Percentiles rank a stretch among this genome's conserved stretches.
phyloP scores from a whole-genome alignment of 1,284 basidiomycete species.

The Cutaneotrichosporon daszewskae region DNA sequence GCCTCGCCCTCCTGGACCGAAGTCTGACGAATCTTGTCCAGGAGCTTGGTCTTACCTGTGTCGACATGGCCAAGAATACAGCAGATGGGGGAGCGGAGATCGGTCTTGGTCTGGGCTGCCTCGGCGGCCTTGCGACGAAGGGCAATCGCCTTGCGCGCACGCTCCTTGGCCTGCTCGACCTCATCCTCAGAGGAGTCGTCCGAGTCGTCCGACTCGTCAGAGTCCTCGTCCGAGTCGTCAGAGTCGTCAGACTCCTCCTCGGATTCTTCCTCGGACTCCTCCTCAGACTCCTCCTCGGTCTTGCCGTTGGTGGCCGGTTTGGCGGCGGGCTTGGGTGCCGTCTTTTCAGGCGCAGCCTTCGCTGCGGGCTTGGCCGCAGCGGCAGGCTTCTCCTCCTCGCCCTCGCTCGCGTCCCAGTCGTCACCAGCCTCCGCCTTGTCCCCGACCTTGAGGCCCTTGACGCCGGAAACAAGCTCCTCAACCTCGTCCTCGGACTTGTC shows the following conservation, averaged over 20 bases:
- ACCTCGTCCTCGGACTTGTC: conserved; percentile 63
- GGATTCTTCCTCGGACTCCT: conserved; percentile 40
- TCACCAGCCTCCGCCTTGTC: conserved; percentile 49
- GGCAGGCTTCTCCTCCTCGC: conserved; percentile 33
- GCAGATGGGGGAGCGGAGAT: conserved; percentile 94
- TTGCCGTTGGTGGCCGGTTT: conserved; percentile 38
- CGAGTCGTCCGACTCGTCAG: conserved; percentile 48
- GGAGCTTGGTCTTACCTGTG: conserved; percentile 96
- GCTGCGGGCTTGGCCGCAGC: conserved; percentile 9
- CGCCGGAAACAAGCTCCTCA: conserved; percentile 26
- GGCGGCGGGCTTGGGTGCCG: conserved; percentile 21
- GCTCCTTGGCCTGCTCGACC: conserved; percentile 71
- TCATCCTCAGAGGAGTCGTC: conserved; percentile 57
- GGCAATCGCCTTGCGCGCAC: conserved; percentile 71
- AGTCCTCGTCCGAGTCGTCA: conserved; percentile 33
- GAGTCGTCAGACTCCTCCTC: conserved; percentile 51
- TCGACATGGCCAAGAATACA: conserved; percentile 99
- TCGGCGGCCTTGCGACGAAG: conserved; percentile 81
- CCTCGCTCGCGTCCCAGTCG: conserved; percentile 74
- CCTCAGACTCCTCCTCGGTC: conserved; percentile 31
- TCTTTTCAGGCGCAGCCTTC: conserved; percentile 12
- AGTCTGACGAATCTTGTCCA: conserved; percentile 99
- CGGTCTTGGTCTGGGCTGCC: conserved; percentile 79
- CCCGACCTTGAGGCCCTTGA: conserved; percentile 39
- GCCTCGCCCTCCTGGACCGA: conserved; percentile 99